Evolutionary conservation across 2,329 filamentous ascomycete genomes (phyloP).

Genomic region (Nakataea oryzae): DNA sequence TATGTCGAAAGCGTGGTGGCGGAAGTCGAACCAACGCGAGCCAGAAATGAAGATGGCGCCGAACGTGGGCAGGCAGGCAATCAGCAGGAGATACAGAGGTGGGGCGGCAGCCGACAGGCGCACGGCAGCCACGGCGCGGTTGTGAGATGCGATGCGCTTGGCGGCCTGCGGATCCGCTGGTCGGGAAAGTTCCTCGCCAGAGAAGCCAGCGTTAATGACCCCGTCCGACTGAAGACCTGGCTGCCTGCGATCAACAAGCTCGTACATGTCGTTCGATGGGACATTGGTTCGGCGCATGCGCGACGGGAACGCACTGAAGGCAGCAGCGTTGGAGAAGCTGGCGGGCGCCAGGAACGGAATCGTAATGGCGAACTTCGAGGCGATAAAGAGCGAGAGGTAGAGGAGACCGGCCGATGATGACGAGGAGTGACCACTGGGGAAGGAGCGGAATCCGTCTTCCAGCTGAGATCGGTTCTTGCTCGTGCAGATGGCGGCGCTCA

Average conservation of each 20-base stretch:
- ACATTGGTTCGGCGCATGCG: conserved; percentile 42
- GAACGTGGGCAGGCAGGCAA: conserved; percentile 62
- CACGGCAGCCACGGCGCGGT: conserved; percentile 35
- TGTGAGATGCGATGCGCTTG: conserved; percentile 21
- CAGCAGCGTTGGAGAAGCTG: conserved; percentile 29
- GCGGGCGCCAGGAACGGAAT: conserved; percentile 55
- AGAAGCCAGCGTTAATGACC: conserved; percentile 11
- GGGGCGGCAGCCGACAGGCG: conserved; percentile 72
- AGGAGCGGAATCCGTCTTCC: conserved; percentile 77
- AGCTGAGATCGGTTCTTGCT: conserved; percentile 50
- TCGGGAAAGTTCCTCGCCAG: conserved; percentile 14
- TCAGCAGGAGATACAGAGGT: conserved; percentile 64
- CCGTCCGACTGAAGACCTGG: neutral
- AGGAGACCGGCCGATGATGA: conserved; percentile 70
- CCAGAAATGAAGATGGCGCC: conserved; percentile 72
- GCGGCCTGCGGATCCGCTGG: conserved; percentile 18
- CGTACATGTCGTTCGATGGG: conserved; percentile 21
- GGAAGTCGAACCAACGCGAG: conserved; percentile 79
- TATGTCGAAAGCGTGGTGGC: conserved; percentile 89
- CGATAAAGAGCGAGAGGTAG: conserved; percentile 80
- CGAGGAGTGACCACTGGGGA: conserved; percentile 67
- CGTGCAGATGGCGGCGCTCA: conserved; percentile 66
- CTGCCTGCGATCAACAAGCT: conserved; percentile 15
- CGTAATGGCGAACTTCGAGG: conserved; percentile 68
- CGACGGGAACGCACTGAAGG: conserved; percentile 64